A percentile compares a stretch with the other conserved stretches of the same genome.
phyloP scores from a whole-genome alignment of 164 flowering plant species.

The Vitis rupestris region DNA sequence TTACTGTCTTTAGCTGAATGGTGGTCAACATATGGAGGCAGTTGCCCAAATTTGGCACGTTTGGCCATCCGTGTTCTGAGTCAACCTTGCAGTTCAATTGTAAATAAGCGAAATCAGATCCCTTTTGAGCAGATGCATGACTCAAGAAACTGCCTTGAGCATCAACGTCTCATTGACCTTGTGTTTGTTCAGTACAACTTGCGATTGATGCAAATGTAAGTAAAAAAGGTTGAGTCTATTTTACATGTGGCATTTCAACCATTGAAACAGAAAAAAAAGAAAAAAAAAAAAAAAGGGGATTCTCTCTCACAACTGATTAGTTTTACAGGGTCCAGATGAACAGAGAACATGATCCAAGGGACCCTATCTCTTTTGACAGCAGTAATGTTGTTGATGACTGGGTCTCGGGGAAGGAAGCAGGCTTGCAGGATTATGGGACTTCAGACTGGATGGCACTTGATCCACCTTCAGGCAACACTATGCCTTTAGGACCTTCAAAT shows the following conservation, averaged over 20 bases:
- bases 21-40: slow-evolving; percentile 96
- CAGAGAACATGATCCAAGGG: slow-evolving; percentile 34
- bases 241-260: neutral
- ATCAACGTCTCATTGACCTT: slow-evolving; percentile 68
- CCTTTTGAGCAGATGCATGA: slow-evolving; percentile 47
- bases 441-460: slow-evolving; percentile 59
- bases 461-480: slow-evolving; percentile 32
- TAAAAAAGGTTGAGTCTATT: neutral
- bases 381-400: slow-evolving; percentile 48
- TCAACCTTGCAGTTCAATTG: slow-evolving; percentile 64
- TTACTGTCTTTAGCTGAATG: slow-evolving; percentile 59
- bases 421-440: slow-evolving; percentile 34
- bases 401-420: slow-evolving; percentile 48
- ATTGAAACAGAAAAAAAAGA: neutral
- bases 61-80: slow-evolving; percentile 75
- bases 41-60: slow-evolving; percentile 82
- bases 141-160: slow-evolving; percentile 63
- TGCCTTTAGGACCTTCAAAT: slow-evolving; percentile 30
- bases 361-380: slow-evolving; percentile 56
- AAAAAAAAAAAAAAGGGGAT: neutral
- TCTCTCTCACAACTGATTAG: slow-evolving; percentile 1
- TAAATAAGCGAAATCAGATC: slow-evolving; percentile 31
- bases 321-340: slow-evolving; percentile 29
- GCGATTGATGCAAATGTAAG: slow-evolving; percentile 58
- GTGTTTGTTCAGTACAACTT: slow-evolving; percentile 66